These are phyloP conservation scores for Peronosclerospora sorghi DNA, from an alignment of 352 stramenopile species.

Conservation along the genomic window DNA sequence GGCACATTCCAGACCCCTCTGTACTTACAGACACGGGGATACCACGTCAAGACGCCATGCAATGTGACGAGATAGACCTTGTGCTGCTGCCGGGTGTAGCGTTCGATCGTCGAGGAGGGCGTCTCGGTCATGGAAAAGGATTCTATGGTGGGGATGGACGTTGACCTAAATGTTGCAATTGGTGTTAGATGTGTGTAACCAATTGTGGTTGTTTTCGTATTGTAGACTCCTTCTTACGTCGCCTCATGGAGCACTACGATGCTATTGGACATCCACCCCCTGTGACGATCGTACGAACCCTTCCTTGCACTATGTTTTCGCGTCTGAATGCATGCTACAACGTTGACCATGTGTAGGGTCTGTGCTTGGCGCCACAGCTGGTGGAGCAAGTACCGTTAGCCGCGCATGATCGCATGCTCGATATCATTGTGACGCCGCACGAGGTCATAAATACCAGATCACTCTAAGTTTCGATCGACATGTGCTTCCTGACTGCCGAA, in stretches of 20 bases:
- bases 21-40: constrained; percentile 14
- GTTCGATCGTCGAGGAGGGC: constrained; percentile 66
- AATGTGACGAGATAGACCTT: constrained; percentile 49
- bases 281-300: constrained; percentile 41
- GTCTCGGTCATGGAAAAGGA: constrained; percentile 79
- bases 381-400: constrained; percentile 49
- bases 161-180: too few species aligned
- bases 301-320: too few species aligned
- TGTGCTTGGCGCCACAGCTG: constrained; percentile 52
- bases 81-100: constrained; percentile 76
- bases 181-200: not conserved
- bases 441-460: constrained; percentile 31
- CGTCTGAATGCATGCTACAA: too few species aligned
- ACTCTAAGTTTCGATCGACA: too few species aligned
- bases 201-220: not conserved
- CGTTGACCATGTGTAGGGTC: constrained; percentile 27
- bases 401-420: constrained; percentile 52
- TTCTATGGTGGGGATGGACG: constrained; percentile 62
- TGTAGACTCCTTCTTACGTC: constrained; percentile 65
- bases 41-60: constrained; percentile 32
- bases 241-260: constrained; percentile 36
- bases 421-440: constrained; percentile 51
- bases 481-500: too few species aligned
- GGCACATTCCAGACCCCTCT: constrained; percentile 76
- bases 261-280: constrained; percentile 27